phyloP scores from a whole-genome alignment of 805 yeast genomes.

The Lachancea quebecensis region DNA sequence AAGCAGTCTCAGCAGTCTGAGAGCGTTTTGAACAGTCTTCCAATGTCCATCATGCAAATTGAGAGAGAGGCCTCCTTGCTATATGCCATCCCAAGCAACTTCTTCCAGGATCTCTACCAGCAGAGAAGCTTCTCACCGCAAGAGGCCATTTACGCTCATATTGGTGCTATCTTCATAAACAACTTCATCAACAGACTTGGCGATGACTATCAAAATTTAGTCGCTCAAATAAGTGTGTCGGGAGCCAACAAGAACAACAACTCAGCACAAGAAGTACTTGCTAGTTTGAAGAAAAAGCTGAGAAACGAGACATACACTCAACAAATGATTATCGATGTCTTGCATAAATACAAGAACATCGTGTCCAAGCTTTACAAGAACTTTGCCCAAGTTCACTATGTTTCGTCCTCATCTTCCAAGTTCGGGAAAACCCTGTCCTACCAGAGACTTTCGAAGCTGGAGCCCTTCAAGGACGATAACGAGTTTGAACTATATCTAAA shows the following conservation, averaged over 20 bases:
- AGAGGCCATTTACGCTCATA: conserved; percentile 91
- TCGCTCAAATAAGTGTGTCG: conserved; percentile 50
- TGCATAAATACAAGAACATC: conserved; percentile 61
- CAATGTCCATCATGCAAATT: conserved; percentile 78
- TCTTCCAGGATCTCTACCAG: conserved; percentile 68
- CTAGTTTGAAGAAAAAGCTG: conserved; percentile 76
- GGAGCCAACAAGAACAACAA: conserved; percentile 45
- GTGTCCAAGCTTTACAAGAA: conserved; percentile 80
- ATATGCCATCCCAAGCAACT: conserved; percentile 83
- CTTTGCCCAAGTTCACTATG: conserved; percentile 87
- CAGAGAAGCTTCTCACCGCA: conserved; percentile 79
- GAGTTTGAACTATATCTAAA: conserved; percentile 66
- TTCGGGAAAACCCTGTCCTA: conserved; percentile 77
- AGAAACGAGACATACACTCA: conserved; percentile 91
- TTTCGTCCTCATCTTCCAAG: conserved; percentile 39
- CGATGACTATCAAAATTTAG: conserved; percentile 71
- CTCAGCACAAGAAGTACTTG: conserved; percentile 63
- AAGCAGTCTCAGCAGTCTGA: conserved; percentile 48
- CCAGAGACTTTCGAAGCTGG: conserved; percentile 74
- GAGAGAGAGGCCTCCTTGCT: conserved; percentile 89
- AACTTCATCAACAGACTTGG: conserved; percentile 94
- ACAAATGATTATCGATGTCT: conserved; percentile 69
- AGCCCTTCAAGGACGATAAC: conserved; percentile 64
- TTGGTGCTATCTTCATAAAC: conserved; percentile 85
- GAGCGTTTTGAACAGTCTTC: conserved; percentile 33